Base-by-base conservation (phyloP, 192 early-diverging fungal genomes). In the Coemansia sp. region DNA sequence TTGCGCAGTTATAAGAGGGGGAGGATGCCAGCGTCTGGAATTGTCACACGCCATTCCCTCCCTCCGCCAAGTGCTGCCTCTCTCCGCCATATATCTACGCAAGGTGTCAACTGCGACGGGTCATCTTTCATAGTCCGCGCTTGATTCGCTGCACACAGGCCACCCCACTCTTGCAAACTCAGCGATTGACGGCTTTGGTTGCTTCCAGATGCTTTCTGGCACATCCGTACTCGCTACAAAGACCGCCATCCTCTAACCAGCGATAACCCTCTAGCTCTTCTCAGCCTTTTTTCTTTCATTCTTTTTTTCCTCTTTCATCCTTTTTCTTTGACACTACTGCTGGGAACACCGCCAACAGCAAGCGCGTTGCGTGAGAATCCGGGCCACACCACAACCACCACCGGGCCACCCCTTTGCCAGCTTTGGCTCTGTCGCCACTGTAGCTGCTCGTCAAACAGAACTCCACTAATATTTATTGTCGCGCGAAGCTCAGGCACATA, bases 291-390 rank as follows among this genome's bases (percentile, higher is more conserved):
- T n/a, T 31, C 38, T 45, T 11, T n/a, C 3, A 20, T 45, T 45
- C 8, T 20, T 18, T 61, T 45, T 33, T 62, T 33, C 5, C 28
- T 41, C 7, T n/a, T 47, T 62, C n/a, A n/a, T n/a, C n/a, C n/a
- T n/a, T n/a, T n/a, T n/a, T n/a, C n/a, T n/a, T n/a, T n/a, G n/a
- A 47, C 16, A 45, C 33, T 62, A 45, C 59, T 68, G 62, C 68
- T 70, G 68, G 61, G 68, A 70, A 70, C 48, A 31, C 42, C 41
- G 43, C 43, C 61, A 16, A 38, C 28, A 50, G 47, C 35, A n/a
- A 38, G 55, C 62, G 62, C 62, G 62, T 35, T 26, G 62, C 45
- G 62, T 64, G 62, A 64, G 62, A 50, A 53, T 35, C 56, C 35
- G 6, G 43, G 43, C 43, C 16, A n/a, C n/a, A n/a, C n/a, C n/a